Base-by-base conservation (phyloP, 1,284 basidiomycete species). In the Ustilago vetiveriae region DNA sequence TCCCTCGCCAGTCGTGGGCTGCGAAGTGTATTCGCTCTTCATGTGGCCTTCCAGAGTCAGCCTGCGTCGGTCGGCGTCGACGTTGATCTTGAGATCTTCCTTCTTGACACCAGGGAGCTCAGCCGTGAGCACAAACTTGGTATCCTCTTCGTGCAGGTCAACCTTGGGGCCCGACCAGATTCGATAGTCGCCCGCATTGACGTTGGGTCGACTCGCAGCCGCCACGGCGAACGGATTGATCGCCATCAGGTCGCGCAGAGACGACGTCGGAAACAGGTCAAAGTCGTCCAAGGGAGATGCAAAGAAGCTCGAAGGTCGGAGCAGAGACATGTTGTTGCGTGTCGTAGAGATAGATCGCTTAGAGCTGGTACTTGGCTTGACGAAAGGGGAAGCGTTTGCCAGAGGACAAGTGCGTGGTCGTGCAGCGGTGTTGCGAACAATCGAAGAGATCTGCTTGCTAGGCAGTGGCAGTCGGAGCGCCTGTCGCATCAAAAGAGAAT, bases 51-150 rank as follows among this genome's bases (percentile, higher is more conserved):
- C 53, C 17, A 75, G 57, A 9, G 71, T 71, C 26, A 75, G 45
- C 22, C 71, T 52, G 36, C 72, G 71, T 21, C 60, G 57, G 39
- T 68, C 53, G 14, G 62, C 63, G 27, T 73, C 74, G 4, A 71
- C 52, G 3, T 57, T 54, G 47, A 75, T 59, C 47, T 71, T 65
- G 66, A 75, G 38, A 29, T 75, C 67, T 41, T 75, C 71, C 53
- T 68, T 71, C 52, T 68, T 67, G 32, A 67, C 63, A 22, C 74
- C 74, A 8, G 74, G 58, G 19, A 75, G 54, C 29, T 75, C 74
- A 46, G 67, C 70, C 6, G 62, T 54, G 22, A 75, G 45, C 10
- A 57, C 51, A 52, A 72, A 72, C 43, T 40, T 44, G 43, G 58
- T 60, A 21, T 52, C 51, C 35, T 63, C 62, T 26, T 72, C 70